These are phyloP conservation scores for Yarrowia yakushimensis DNA, from an alignment of 805 yeast genomes.

Conservation along the genomic window DNA sequence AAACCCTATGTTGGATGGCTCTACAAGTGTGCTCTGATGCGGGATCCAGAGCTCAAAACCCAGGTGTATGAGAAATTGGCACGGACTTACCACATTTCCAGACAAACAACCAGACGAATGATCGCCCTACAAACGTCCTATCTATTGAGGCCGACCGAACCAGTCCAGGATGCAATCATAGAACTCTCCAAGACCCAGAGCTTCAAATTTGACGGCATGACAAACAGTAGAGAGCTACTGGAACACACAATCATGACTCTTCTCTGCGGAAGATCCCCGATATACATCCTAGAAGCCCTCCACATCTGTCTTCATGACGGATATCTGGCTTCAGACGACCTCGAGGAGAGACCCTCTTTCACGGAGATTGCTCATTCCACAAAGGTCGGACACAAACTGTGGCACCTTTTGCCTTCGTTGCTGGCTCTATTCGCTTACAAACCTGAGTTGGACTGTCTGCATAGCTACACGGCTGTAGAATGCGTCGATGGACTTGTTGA, in stretches of 20 bases:
- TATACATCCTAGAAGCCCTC: background rate
- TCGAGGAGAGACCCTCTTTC: background rate
- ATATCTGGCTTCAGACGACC: background rate
- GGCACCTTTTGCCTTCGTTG: background rate
- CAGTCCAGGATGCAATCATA: background rate
- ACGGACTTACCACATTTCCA: background rate
- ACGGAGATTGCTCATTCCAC: background rate
- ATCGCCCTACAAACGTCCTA: background rate
- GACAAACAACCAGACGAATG: background rate
- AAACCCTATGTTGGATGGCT: background rate
- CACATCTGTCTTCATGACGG: background rate
- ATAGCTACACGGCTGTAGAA: background rate
- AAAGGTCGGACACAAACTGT: background rate
- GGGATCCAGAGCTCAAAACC: background rate
- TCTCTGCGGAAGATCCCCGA: background rate
- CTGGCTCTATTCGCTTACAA: background rate
- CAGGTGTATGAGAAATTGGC: background rate
- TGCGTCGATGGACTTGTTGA: background rate
- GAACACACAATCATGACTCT: background rate
- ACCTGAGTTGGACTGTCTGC: background rate
- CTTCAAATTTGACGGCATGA: background rate
- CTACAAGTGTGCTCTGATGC: conserved; percentile 5
- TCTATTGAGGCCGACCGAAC: background rate
- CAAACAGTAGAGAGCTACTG: background rate
- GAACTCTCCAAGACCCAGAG: background rate